Percentiles rank a stretch among this genome's conserved stretches.
Conservation (phyloP, 208 protist species). For the Crithidia expoeki region DNA sequence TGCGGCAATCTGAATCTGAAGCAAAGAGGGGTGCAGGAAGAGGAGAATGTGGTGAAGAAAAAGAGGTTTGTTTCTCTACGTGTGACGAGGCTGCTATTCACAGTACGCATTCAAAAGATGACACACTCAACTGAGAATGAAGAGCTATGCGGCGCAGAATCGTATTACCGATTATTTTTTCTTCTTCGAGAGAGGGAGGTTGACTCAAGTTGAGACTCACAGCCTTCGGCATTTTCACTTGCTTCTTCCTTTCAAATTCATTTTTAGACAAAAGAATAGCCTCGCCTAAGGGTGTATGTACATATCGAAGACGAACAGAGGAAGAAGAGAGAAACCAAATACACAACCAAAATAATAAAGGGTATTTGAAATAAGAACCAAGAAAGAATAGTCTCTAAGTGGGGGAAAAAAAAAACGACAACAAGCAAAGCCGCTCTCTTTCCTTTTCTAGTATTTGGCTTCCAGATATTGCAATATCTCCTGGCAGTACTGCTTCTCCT, state of each 20-base stretch:
- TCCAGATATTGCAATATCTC: slow-evolving; percentile 54
- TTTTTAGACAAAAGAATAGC: background rate
- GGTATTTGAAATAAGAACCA: background rate
- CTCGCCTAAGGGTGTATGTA: slow-evolving; percentile 1
- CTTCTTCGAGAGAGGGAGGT: too few species aligned
- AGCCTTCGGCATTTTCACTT: background rate
- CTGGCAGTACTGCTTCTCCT: slow-evolving; percentile 49
- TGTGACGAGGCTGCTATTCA: too few species aligned
- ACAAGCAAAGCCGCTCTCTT: background rate
- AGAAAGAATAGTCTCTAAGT: background rate
- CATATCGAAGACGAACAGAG: background rate
- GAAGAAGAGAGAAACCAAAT: slow-evolving; percentile 1
- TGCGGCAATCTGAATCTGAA: background rate
- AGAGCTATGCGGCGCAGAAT: too few species aligned
- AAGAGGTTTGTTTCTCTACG: too few species aligned
- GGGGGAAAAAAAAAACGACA: background rate
- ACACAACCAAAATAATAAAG: slow-evolving; percentile 11
- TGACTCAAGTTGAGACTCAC: background rate
- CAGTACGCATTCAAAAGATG: too few species aligned
- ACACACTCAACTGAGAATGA: too few species aligned
- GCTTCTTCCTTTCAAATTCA: background rate
- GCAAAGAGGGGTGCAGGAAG: too few species aligned
- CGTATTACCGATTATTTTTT: too few species aligned
- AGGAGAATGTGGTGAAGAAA: too few species aligned
- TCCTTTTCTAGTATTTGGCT: slow-evolving; percentile 30